Conservation (phyloP, 2,329 filamentous ascomycete genomes). For the Plectosphaerella plurivora region DNA sequence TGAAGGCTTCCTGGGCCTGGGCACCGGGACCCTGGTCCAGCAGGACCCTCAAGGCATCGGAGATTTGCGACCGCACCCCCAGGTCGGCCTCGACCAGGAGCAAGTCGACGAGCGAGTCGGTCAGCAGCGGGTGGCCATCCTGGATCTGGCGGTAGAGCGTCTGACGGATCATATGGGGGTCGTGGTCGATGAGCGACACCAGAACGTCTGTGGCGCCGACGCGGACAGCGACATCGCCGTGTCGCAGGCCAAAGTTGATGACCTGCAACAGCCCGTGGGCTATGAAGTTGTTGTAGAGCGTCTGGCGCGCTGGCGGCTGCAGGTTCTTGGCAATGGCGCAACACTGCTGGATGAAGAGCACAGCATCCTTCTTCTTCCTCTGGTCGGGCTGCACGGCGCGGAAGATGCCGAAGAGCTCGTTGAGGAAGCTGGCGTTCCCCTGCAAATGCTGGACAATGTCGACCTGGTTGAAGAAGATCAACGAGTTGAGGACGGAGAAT, state of each 20-base stretch:
- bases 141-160: conserved; percentile 90
- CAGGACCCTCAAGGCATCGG: conserved; percentile 90
- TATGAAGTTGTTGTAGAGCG: conserved; percentile 86
- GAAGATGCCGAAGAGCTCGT: conserved; percentile 86
- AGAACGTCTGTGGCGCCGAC: conserved; percentile 93
- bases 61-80: conserved; percentile 91
- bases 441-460: conserved; percentile 97
- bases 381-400: conserved; percentile 57
- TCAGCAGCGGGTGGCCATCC: conserved; percentile 80
- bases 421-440: conserved; percentile 70
- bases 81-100: conserved; percentile 87
- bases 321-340: conserved; percentile 92
- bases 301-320: conserved; percentile 74
- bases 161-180: conserved; percentile 87
- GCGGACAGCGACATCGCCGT: conserved; percentile 76
- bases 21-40: conserved; percentile 61
- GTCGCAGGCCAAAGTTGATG: conserved; percentile 86
- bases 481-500: conserved; percentile 92
- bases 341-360: conserved; percentile 95
- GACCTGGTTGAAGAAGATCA: conserved; percentile 99
- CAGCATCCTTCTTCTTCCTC: conserved; percentile 84
- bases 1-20: conserved; percentile 52
- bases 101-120: conserved; percentile 88
- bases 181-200: conserved; percentile 91
- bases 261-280: conserved; percentile 81